These are phyloP conservation scores for Nowakowskiella sp. DNA, from an alignment of 192 early-diverging fungal species.

Conservation along the genomic window DNA sequence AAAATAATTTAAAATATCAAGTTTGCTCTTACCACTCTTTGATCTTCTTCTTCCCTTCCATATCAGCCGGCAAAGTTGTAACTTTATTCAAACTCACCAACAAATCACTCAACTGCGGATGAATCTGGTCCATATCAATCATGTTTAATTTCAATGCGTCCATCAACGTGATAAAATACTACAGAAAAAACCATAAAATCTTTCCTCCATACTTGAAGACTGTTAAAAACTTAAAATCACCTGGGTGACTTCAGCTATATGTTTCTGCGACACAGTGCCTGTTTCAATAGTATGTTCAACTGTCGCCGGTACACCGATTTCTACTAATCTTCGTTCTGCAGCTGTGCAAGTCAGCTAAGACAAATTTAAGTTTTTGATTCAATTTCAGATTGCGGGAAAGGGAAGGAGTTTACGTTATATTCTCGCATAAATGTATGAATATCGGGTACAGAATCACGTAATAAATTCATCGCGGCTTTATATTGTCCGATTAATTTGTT, in stretches of 20 bases:
- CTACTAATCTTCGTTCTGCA: conserved; percentile 69
- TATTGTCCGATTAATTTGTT: conserved; percentile 84
- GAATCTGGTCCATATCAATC: conserved; percentile 82
- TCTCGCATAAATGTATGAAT: conserved; percentile 69
- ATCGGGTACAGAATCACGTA: conserved; percentile 52
- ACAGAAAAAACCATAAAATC: conserved; percentile 27
- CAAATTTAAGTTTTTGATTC: conserved; percentile 1
- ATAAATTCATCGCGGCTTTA: conserved; percentile 69
- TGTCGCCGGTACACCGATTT: conserved; percentile 94
- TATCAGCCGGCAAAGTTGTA: conserved; percentile 60
- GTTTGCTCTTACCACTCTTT: conserved; percentile 56
- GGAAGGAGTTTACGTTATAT: conserved; percentile 50
- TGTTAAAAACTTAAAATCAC: conserved; percentile 26
- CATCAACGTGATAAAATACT: conserved; percentile 88
- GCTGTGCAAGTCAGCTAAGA: conserved; percentile 72
- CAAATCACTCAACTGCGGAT: conserved; percentile 77
- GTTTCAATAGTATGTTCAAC: conserved; percentile 69
- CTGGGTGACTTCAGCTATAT: conserved; percentile 27
- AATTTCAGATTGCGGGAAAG: background rate
- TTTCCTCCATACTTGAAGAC: conserved; percentile 74
- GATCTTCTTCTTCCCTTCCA: conserved; percentile 73
- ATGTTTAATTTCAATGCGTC: conserved; percentile 78
- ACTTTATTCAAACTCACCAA: conserved; percentile 84
- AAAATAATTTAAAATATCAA: background rate
- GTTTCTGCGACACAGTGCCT: background rate